Conservation (phyloP, 208 protist species). For the Strigomonas culicis region DNA sequence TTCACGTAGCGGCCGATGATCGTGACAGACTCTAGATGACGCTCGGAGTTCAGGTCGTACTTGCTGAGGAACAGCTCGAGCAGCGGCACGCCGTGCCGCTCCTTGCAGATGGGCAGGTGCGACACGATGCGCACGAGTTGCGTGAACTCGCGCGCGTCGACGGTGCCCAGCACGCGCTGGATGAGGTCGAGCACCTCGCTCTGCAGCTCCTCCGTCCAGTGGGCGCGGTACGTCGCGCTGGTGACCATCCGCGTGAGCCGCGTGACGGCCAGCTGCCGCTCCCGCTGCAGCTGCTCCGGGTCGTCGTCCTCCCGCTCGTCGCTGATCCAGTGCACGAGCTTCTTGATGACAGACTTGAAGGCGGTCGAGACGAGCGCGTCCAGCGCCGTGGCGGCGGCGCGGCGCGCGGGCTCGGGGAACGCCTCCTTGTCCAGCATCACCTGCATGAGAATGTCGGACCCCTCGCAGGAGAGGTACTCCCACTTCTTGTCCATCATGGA, state of each 20-base stretch:
- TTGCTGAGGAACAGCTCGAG: conserved; percentile 52
- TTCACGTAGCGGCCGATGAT: conserved; percentile 49
- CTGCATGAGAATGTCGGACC: conserved; percentile 86
- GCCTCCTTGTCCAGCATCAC: conserved; percentile 78
- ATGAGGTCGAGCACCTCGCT: conserved; percentile 56
- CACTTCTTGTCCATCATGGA: conserved; percentile 76
- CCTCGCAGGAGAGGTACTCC: conserved; percentile 83
- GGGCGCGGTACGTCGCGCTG: conserved; percentile 25
- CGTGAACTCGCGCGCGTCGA: conserved; percentile 68
- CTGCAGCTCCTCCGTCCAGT: conserved; percentile 83
- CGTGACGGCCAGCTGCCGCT: conserved; percentile 69
- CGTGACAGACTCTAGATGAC: conserved; percentile 51
- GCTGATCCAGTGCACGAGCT: conserved; percentile 86
- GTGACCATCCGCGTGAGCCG: conserved; percentile 48
- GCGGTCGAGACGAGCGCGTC: conserved; percentile 65
- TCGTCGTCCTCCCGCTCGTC: conserved; percentile 83
- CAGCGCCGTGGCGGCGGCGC: conserved; percentile 61
- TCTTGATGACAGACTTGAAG: conserved; percentile 73
- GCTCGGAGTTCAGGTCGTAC: conserved; percentile 35
- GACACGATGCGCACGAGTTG: conserved; percentile 57
- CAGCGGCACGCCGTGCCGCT: conserved; percentile 48
- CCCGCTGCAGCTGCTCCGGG: conserved; percentile 67
- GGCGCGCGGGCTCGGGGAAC: conserved; percentile 64
- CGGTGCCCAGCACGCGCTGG: conserved; percentile 56
- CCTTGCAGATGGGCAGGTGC: conserved; percentile 55